Evolutionary conservation across 139 green algal species (phyloP).

Genomic region (Yamagishiella unicocca): DNA sequence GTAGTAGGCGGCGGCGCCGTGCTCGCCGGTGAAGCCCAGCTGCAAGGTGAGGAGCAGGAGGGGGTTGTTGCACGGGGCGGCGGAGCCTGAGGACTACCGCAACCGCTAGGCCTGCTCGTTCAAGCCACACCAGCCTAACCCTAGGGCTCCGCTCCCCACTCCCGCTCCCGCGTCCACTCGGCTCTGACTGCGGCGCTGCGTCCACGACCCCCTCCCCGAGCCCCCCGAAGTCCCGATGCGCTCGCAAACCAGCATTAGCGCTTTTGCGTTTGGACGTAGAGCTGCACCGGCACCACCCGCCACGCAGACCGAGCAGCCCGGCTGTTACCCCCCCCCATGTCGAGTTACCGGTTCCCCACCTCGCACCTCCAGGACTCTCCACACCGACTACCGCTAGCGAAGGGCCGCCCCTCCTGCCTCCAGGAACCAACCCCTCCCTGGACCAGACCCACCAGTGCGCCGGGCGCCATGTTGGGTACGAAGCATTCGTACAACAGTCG

Average conservation of each 20-base stretch:
- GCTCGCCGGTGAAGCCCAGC: neutral
- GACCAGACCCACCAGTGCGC: too few species aligned
- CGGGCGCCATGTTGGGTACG: too few species aligned
- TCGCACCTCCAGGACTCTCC: neutral
- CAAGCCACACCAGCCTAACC: neutral
- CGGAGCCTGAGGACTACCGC: neutral
- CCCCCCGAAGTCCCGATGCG: too few species aligned
- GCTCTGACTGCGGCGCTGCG: too few species aligned
- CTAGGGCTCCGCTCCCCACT: too few species aligned
- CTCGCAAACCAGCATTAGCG: neutral
- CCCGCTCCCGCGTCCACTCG: too few species aligned
- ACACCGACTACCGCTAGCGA: neutral
- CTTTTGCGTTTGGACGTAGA: neutral
- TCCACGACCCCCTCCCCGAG: too few species aligned
- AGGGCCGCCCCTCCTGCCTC: too few species aligned
- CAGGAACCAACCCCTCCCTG: too few species aligned
- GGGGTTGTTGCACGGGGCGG: neutral
- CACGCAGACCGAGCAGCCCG: neutral
- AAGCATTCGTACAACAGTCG: too few species aligned
- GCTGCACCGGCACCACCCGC: neutral
- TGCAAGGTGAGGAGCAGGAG: neutral
- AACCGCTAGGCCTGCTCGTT: neutral
- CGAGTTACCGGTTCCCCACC: too few species aligned
- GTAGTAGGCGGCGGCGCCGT: conserved; percentile 27
- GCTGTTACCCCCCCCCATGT: neutral